phyloP scores from a whole-genome alignment of 169 alveolate species.

The Plasmodium inui region DNA sequence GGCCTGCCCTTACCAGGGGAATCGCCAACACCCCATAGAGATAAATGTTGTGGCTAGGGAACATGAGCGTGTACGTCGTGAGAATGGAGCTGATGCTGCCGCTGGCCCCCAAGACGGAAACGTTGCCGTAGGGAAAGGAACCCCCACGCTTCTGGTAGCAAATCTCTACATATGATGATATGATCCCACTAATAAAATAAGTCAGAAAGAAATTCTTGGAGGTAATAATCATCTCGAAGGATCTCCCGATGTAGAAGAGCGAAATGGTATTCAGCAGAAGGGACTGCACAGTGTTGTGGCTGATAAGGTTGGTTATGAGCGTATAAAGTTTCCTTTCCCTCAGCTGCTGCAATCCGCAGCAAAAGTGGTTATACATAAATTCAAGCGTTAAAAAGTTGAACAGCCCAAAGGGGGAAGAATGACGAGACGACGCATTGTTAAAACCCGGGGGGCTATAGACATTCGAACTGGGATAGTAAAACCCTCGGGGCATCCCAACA shows the following conservation, averaged over 20 bases:
- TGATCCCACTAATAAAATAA: constrained; percentile 40
- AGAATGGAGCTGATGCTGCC: constrained; percentile 58
- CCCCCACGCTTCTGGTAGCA: constrained; percentile 20
- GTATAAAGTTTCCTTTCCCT: constrained; percentile 46
- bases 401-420: background rate
- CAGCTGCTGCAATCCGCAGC: constrained; percentile 29
- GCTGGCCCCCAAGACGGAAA: constrained; percentile 66
- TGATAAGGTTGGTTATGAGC: constrained; percentile 25
- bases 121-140: constrained; percentile 5
- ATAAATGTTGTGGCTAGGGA: constrained; percentile 15
- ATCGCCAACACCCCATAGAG: constrained; percentile 29
- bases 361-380: constrained; percentile 39
- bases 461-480: background rate
- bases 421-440: background rate
- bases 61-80: constrained; percentile 31
- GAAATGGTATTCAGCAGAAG: constrained; percentile 54
- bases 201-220: constrained; percentile 34
- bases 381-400: background rate
- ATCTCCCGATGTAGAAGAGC: constrained; percentile 39
- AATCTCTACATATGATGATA: constrained; percentile 42
- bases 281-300: constrained; percentile 60
- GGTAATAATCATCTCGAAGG: constrained; percentile 15
- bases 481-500: background rate
- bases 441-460: background rate
- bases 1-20: constrained; percentile 14